These are phyloP conservation scores for Porodaedalea pini DNA, from an alignment of 1,284 basidiomycete species.

Conservation along the genomic window DNA sequence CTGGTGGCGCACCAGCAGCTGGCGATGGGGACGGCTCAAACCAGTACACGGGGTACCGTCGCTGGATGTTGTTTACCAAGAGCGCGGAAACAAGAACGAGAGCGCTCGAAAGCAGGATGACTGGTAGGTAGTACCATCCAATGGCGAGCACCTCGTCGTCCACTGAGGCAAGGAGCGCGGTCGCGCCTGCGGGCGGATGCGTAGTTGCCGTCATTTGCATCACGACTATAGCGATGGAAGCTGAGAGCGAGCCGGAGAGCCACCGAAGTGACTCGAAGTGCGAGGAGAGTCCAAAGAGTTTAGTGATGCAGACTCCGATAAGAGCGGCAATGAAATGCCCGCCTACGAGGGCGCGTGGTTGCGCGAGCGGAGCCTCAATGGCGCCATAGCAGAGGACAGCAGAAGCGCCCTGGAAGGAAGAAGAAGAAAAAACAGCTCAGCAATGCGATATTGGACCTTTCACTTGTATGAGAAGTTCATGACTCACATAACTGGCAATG, in stretches of 20 bases:
- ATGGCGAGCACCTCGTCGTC: constrained; percentile 43
- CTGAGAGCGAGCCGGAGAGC: constrained; percentile 53
- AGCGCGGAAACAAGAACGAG: constrained; percentile 51
- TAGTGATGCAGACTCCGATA: constrained; percentile 51
- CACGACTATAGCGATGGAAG: constrained; percentile 46
- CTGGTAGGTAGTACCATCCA: constrained; percentile 61
- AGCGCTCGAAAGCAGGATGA: constrained; percentile 50
- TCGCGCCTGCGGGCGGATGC: constrained; percentile 61
- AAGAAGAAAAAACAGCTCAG: neutral
- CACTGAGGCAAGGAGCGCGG: constrained; percentile 45
- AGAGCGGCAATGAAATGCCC: constrained; percentile 56
- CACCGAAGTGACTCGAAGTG: constrained; percentile 45
- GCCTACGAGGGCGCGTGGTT: constrained; percentile 56
- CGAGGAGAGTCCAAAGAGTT: constrained; percentile 46
- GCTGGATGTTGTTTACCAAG: constrained; percentile 55
- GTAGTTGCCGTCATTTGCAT: constrained; percentile 57
- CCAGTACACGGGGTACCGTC: constrained; percentile 59
- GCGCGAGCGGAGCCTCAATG: constrained; percentile 56
- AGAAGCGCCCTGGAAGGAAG: constrained; percentile 46
- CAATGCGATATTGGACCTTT: neutral
- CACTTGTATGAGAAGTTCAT: neutral
- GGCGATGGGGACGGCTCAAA: constrained; percentile 26
- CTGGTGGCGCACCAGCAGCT: neutral
- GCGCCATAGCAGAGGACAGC: constrained; percentile 58
- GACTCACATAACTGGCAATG: constrained; percentile 46